Evolutionary conservation across 768 basidiomycete genomes (phyloP).

Genomic region (Suillus sp.): DNA sequence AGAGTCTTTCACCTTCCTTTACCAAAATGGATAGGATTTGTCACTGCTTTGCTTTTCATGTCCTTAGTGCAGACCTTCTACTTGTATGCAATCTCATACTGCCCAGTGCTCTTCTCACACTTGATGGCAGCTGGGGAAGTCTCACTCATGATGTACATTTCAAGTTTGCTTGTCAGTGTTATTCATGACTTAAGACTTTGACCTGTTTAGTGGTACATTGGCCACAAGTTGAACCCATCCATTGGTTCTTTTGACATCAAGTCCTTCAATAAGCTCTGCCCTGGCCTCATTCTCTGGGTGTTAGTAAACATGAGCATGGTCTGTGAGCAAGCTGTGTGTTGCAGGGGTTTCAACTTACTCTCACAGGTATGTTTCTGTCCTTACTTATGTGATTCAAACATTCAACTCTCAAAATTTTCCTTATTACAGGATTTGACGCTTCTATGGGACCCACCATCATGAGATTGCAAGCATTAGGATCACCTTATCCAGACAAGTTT

Average conservation of each 20-base stretch:
- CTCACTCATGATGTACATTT: constrained; percentile 83
- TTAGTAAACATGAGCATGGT: constrained; percentile 89
- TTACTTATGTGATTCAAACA: too few species aligned
- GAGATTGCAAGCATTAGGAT: too few species aligned
- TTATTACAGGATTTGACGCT: too few species aligned
- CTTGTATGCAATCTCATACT: constrained; percentile 75
- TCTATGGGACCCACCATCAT: too few species aligned
- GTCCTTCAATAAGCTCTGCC: constrained; percentile 51
- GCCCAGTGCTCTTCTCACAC: constrained; percentile 72
- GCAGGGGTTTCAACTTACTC: constrained; percentile 40
- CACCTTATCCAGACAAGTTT: too few species aligned
- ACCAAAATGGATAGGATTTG: constrained; percentile 89
- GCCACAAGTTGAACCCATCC: constrained; percentile 89
- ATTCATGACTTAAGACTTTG: not conserved
- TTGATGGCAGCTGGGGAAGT: constrained; percentile 91
- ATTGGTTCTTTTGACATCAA: constrained; percentile 78
- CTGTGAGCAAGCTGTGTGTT: constrained; percentile 85
- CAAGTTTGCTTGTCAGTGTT: not conserved
- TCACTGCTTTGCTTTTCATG: constrained; percentile 82
- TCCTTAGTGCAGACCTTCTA: constrained; percentile 70
- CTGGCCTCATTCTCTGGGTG: constrained; percentile 83
- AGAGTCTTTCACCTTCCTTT: constrained; percentile 82
- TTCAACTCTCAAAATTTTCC: too few species aligned
- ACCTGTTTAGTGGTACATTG: constrained; percentile 79
- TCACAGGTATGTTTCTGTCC: too few species aligned